phyloP scores from a whole-genome alignment of 441 rosid species.

The Metrosideros polymorpha region DNA sequence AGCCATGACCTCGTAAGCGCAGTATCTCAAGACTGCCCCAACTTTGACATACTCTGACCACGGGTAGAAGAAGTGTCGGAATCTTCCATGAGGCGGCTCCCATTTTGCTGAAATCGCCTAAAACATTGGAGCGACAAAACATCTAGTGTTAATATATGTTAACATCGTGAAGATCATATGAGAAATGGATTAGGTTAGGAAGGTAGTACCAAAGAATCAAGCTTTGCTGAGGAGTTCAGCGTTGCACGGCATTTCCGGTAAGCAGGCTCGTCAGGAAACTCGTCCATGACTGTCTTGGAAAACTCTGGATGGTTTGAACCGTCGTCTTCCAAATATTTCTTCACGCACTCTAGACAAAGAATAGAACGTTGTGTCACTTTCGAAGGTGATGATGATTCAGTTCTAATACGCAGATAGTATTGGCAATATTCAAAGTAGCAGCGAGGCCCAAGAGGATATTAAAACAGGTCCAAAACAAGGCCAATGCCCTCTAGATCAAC shows the following conservation, averaged over 20 bases:
- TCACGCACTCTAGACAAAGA: constrained; percentile 41
- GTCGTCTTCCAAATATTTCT: constrained; percentile 50
- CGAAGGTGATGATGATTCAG: neutral
- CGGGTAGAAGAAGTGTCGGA: constrained; percentile 48
- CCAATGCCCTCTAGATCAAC: neutral
- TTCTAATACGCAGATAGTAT: neutral
- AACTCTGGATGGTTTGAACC: constrained; percentile 41
- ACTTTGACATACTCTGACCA: constrained; percentile 68
- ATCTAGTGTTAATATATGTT: neutral
- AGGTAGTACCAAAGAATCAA: constrained; percentile 41
- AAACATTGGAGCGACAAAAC: neutral
- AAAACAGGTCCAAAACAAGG: neutral
- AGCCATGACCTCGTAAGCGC: constrained; percentile 69
- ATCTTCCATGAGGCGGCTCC: constrained; percentile 70
- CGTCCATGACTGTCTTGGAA: constrained; percentile 46
- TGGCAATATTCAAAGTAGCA: neutral
- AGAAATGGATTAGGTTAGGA: neutral
- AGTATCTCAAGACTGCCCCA: constrained; percentile 44
- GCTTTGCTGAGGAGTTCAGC: constrained; percentile 42
- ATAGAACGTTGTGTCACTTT: too few species aligned
- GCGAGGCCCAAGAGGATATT: neutral
- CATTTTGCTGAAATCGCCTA: constrained; percentile 54
- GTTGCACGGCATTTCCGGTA: constrained; percentile 34
- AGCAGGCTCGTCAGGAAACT: constrained; percentile 59
- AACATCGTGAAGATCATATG: neutral